Evolutionary conservation across 768 basidiomycete species (phyloP).

Genomic region (Mycena vulgaris): DNA sequence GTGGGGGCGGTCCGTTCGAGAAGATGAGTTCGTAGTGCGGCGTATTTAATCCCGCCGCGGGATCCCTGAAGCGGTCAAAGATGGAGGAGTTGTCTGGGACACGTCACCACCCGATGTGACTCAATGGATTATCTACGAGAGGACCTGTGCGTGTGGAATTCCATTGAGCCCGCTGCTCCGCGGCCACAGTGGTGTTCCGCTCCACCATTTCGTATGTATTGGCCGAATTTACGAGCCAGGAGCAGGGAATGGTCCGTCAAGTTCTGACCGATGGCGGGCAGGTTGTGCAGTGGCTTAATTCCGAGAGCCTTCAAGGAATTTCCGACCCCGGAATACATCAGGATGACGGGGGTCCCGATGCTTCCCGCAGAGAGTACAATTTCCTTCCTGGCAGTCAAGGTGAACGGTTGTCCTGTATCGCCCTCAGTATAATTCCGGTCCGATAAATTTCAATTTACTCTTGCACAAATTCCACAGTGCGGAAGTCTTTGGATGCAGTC

Average conservation of each 20-base stretch:
- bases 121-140: constrained; percentile 40
- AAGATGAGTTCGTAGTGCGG: constrained; percentile 51
- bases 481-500: constrained; percentile 18
- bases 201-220: constrained; percentile 38
- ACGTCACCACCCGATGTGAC: constrained; percentile 48
- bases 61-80: constrained; percentile 43
- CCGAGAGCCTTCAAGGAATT: constrained; percentile 40
- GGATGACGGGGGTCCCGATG: constrained; percentile 53
- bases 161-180: constrained; percentile 40
- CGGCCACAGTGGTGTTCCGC: constrained; percentile 31
- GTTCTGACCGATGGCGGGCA: constrained; percentile 49
- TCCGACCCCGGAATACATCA: constrained; percentile 55
- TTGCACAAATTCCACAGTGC: constrained; percentile 40
- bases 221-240: constrained; percentile 21
- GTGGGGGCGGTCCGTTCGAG: constrained; percentile 38
- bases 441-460: neutral
- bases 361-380: constrained; percentile 56
- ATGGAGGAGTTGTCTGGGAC: constrained; percentile 40
- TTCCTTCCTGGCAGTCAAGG: constrained; percentile 48
- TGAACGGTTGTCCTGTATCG: neutral
- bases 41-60: constrained; percentile 47
- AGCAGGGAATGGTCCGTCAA: constrained; percentile 42
- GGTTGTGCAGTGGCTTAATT: constrained; percentile 44
- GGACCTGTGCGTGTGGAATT: constrained; percentile 43
- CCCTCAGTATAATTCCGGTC: neutral